Evolutionary conservation across 345 rosid species (phyloP).

Genomic region (Excoecaria agallocha): DNA sequence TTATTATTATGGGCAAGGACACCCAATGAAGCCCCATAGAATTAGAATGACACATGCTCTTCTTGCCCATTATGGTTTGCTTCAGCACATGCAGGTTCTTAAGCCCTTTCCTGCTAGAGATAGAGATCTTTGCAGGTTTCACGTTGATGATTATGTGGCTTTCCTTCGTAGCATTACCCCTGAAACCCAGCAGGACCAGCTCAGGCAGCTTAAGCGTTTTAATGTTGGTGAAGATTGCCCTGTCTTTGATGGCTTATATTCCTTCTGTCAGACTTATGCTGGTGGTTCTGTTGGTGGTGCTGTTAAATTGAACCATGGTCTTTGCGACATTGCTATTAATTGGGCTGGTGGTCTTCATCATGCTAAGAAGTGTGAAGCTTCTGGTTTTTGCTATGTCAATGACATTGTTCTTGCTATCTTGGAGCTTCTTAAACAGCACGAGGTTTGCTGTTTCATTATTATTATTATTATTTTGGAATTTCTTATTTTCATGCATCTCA

Average conservation of each 20-base stretch:
- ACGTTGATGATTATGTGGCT: constrained; percentile 60
- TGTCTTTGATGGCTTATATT: constrained; percentile 65
- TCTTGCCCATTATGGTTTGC: constrained; percentile 62
- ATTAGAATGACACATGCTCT: constrained; percentile 67
- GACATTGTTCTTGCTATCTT: constrained; percentile 71
- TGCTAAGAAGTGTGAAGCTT: constrained; percentile 71
- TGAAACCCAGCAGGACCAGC: constrained; percentile 65
- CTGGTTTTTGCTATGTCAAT: constrained; percentile 68
- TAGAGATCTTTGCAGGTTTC: constrained; percentile 64
- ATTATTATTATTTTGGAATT: neutral
- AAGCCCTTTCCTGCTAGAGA: constrained; percentile 65
- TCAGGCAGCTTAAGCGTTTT: constrained; percentile 64
- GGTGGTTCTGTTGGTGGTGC: constrained; percentile 73
- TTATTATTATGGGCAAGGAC: constrained; percentile 62
- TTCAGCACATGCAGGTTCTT: constrained; percentile 66
- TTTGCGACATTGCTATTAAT: constrained; percentile 60
- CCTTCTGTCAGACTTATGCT: constrained; percentile 73
- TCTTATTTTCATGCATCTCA: too few species aligned
- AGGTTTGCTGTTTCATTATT: constrained; percentile 37
- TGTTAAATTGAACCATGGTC: constrained; percentile 60
- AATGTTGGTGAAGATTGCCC: constrained; percentile 77
- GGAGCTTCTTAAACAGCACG: constrained; percentile 68
- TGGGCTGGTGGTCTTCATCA: constrained; percentile 80
- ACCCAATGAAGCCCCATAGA: constrained; percentile 67
- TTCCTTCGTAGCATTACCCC: constrained; percentile 66